Base-by-base conservation (phyloP, 495 filamentous ascomycete genomes). In the Bathelium albidoporum region DNA sequence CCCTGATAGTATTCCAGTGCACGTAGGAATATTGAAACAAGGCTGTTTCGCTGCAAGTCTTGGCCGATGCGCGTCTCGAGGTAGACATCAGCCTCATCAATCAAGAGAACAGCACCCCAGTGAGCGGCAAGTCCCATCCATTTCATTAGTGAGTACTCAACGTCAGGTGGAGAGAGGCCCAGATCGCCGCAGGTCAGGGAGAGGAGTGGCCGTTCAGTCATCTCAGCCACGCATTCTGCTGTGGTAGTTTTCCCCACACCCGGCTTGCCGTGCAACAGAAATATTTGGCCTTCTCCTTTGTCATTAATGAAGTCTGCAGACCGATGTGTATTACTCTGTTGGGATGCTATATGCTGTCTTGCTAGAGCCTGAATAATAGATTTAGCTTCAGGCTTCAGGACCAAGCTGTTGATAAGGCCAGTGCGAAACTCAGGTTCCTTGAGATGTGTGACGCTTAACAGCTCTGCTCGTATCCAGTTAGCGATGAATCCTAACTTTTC, bases 1-100 rank as follows among this genome's bases (percentile, higher is more conserved):
- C 83, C 83, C 0, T 74, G 62, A 62, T 85, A 87, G 68, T 83
- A 86, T 59, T 86, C 85, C 43, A 49, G 9, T 14, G 43, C 43
- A 20, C 43, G 43, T 7, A 49, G 43, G 20, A 49, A 49, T 7
- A 49, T 49, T 49, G 43, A 49, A 3, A 49, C 65, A 22, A 66
- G 59, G 18, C 49, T 34, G 59, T 67, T 67, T 34, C 65, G 65
- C 22, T 64, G 22, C 36, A 67, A 26, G 52, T 67, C 65, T 26
- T 64, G 65, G 1, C 58, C 32, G 28, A 34, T 58, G 16, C 66
- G 66, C 28, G 59, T 59, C 36, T 65, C 66, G 41, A 68, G 63
- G 34, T 64, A 65, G 62, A 68, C 34, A 44, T 68, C 63, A 9
- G 66, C 63, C 55, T 65, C 63, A 43, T 65, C 62, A 58, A 65